phyloP scores from a whole-genome alignment of 2,329 filamentous ascomycete genomes.

The Xylariaceae sp. region DNA sequence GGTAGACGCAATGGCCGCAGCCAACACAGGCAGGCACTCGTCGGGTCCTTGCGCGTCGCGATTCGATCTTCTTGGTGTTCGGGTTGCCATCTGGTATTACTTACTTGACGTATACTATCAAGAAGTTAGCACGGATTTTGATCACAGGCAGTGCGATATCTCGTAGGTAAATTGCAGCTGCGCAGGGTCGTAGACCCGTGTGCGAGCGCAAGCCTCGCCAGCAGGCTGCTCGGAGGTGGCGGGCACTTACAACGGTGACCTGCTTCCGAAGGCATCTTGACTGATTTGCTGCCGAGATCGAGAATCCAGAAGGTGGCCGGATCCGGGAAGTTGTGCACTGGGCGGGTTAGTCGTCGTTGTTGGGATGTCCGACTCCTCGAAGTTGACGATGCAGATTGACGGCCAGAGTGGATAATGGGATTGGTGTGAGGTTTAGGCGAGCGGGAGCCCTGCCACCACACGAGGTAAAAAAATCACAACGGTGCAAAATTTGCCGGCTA shows the following conservation, averaged over 20 bases:
- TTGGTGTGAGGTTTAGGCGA: slow-evolving; percentile 21
- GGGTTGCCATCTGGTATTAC: slow-evolving; percentile 33
- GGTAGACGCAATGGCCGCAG: too few species aligned
- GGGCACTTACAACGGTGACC: slow-evolving; percentile 79
- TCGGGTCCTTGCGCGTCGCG: too few species aligned
- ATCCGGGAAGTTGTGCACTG: slow-evolving; percentile 31
- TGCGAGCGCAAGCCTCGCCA: too few species aligned
- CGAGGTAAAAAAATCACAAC: slow-evolving; percentile 16
- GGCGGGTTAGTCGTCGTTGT: slow-evolving; percentile 32
- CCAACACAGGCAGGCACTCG: too few species aligned
- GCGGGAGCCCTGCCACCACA: slow-evolving; percentile 22
- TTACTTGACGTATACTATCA: slow-evolving; percentile 82
- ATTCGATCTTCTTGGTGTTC: slow-evolving; percentile 1
- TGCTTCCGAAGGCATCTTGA: slow-evolving; percentile 82
- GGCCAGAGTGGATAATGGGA: slow-evolving; percentile 12
- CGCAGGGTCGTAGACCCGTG: too few species aligned
- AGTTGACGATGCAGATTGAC: slow-evolving; percentile 16
- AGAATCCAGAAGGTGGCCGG: slow-evolving; percentile 35
- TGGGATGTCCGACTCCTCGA: slow-evolving; percentile 22
- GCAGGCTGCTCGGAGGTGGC: slow-evolving; percentile 7
- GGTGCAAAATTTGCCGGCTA: too few species aligned
- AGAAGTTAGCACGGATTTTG: slow-evolving; percentile 36
- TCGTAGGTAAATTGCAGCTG: too few species aligned
- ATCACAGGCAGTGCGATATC: too few species aligned
- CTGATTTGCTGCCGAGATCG: slow-evolving; percentile 42